Conservation (phyloP, 2,329 filamentous ascomycete genomes). For the Escovopsis weberi region DNA sequence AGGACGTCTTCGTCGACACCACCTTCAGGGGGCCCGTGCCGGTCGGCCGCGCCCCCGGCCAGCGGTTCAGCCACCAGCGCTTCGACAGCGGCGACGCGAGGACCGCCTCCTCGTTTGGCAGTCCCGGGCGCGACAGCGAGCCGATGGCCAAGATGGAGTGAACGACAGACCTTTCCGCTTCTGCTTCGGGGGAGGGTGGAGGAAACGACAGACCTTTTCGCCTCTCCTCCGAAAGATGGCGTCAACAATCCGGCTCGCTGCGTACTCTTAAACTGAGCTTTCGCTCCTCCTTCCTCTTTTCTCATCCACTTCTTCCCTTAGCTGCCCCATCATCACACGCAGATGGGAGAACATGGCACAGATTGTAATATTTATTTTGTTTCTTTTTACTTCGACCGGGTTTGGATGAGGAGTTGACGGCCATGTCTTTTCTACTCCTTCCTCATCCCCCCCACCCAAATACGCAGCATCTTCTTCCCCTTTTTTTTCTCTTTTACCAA, state of each 20-base stretch:
- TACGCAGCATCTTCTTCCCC: too few relatives aligned
- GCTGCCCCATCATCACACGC: too few relatives aligned
- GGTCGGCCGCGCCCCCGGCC: slow-evolving; percentile 39
- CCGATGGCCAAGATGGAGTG: slow-evolving; percentile 29
- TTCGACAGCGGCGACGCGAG: slow-evolving; percentile 36
- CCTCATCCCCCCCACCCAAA: too few relatives aligned
- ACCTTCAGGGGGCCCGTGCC: slow-evolving; percentile 44
- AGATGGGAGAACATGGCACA: too few relatives aligned
- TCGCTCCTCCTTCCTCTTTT: too few relatives aligned
- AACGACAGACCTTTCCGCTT: too few relatives aligned
- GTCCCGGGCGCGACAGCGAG: slow-evolving; percentile 28
- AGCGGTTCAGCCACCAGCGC: slow-evolving; percentile 46
- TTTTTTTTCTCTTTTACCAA: background rate
- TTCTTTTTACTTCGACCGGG: background rate
- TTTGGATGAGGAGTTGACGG: too few relatives aligned
- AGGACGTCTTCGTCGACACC: slow-evolving; percentile 48
- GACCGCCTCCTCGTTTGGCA: slow-evolving; percentile 25
- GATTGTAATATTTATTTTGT: background rate
- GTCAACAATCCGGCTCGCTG: too few relatives aligned
- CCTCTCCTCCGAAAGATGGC: too few relatives aligned
- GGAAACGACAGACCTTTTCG: slow-evolving; percentile 6
- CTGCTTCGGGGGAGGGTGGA: slow-evolving; percentile 43
- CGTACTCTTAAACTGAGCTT: too few relatives aligned
- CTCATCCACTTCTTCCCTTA: too few relatives aligned
- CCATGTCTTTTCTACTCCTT: too few relatives aligned